Conservation (phyloP, 148 eudicot genomes). For the Chenopodium berlandieri region DNA sequence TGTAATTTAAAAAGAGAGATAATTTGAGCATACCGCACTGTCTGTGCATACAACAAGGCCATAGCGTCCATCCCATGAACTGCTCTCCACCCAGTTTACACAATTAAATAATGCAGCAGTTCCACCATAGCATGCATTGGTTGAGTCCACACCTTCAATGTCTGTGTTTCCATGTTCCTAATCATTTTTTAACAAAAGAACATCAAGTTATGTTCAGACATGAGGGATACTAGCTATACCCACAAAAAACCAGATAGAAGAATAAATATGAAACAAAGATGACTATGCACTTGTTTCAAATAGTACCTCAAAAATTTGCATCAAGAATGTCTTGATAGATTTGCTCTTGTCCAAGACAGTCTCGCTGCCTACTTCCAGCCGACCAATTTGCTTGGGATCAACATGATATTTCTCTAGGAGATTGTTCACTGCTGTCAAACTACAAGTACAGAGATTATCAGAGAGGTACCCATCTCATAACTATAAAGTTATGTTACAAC, state of each 20-base stretch:
- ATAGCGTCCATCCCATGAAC: conserved; percentile 98
- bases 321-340: conserved; percentile 96
- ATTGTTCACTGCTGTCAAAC: conserved; percentile 85
- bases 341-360: conserved; percentile 99
- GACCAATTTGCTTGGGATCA: conserved; percentile 84
- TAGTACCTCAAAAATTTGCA: conserved; percentile 91
- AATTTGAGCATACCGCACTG: conserved; percentile 73
- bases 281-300: no score
- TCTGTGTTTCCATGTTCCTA: conserved; percentile 90
- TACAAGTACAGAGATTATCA: conserved; percentile 29
- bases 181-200: conserved; percentile 21
- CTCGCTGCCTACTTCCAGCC: conserved; percentile 98
- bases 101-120: conserved; percentile 96
- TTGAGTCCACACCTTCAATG: conserved; percentile 97
- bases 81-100: conserved; percentile 98
- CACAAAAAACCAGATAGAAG: no score
- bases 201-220: not conserved
- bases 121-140: conserved; percentile 99
- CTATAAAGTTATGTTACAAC: not conserved
- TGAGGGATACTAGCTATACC: not conserved
- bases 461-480: not conserved
- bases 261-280: no score
- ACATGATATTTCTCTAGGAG: conserved; percentile 86
- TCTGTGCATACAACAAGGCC: conserved; percentile 97
- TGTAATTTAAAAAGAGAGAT: not conserved